Base-by-base conservation (phyloP, 2,329 filamentous ascomycete genomes). In the Cladophialophora carrionii region DNA sequence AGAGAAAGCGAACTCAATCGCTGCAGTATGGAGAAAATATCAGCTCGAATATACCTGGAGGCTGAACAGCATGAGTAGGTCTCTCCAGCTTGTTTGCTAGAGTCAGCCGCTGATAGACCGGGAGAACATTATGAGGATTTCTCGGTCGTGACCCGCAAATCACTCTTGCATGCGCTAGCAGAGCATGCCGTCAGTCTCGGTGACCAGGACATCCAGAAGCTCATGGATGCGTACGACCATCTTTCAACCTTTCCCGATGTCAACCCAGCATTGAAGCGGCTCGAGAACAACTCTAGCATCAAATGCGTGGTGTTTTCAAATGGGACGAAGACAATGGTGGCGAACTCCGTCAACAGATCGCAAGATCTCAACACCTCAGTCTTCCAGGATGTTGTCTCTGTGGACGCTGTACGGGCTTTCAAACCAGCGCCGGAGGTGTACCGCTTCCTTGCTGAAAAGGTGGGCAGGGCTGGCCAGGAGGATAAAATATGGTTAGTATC, bases 11-110 rank as follows among this genome's bases (percentile, higher is more conserved):
- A 76, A 80, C 26, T 75, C 76, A 0, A 81, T 92, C 34, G 85
- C 88, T 4, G 75, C 81, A 17, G 76, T 85, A 72, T 91, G 89
- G 85, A 81, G 90, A 62, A 82, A 83, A 32, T 88, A 88, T 72
- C 90, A 92, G 75, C 79, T 92, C 8, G 90, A 92, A 76, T 93
- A 92, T 71, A 91, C 89, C 46, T 92, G 88, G 88, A 81, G 90
- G 58, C 77, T 89, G 69, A 92, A 88, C 72, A 88, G 86, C 80
- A 92, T 92, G 89, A 83, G 90, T 89, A 78, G 67, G 79, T 58
- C 57, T 59, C 48, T 8, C 22, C 26, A 10, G 56, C 64, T 10
- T 41, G 48, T 7, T 49, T 54, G 32, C 61, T 8, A 43, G 14
- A 54, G 6, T 55, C 17, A 17, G 24, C 20, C 20, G n/a, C 32